These are phyloP conservation scores for Daedaleopsis sinensis DNA, from an alignment of 768 basidiomycete species.

Conservation along the genomic window DNA sequence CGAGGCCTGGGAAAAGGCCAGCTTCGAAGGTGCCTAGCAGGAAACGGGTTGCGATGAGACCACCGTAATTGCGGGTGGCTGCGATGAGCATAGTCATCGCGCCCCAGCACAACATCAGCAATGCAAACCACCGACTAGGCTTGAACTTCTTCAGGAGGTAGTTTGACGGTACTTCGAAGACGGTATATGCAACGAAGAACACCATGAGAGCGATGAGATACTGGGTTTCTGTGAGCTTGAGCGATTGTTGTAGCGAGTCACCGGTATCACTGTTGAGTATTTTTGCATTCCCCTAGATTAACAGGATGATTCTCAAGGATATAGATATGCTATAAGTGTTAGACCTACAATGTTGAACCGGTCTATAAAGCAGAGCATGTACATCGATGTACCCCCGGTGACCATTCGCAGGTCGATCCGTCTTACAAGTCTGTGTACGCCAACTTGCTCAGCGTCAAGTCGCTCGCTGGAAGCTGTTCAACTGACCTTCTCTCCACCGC, in stretches of 20 bases:
- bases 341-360: conserved; percentile 28
- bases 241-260: conserved; percentile 19
- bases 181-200: conserved; percentile 24
- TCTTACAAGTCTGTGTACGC: conserved; percentile 20
- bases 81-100: conserved; percentile 40
- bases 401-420: conserved; percentile 26
- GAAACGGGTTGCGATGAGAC: conserved; percentile 40
- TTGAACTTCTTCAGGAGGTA: conserved; percentile 40
- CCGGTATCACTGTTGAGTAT: conserved; percentile 24
- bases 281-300: conserved; percentile 26
- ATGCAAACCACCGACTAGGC: conserved; percentile 42
- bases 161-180: conserved; percentile 32
- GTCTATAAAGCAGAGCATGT: conserved; percentile 29
- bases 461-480: not conserved
- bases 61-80: conserved; percentile 39
- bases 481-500: too few species aligned
- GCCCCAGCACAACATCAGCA: conserved; percentile 44
- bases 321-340: not conserved
- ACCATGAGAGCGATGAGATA: conserved; percentile 26
- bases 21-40: conserved; percentile 47
- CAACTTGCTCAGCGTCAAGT: not conserved
- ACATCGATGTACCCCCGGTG: conserved; percentile 25
- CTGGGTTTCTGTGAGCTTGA: conserved; percentile 16
- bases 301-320: not conserved
- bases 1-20: conserved; percentile 45